phyloP scores from a whole-genome alignment of 139 green algal genomes.

The Tetratostichococcus sp. region DNA sequence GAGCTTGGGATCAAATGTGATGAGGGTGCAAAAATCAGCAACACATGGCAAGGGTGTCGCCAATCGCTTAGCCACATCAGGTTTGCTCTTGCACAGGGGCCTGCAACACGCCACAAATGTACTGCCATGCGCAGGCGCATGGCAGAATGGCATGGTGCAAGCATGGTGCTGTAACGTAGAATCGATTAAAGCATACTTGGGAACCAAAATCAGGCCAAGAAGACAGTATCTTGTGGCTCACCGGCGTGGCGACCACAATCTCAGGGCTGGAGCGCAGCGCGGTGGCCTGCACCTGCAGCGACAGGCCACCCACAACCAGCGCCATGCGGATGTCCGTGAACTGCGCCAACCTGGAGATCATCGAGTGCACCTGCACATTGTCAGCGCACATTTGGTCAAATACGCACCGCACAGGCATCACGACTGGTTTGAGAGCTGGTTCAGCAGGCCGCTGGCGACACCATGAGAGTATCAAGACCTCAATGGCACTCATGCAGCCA shows the following conservation, averaged over 20 bases:
- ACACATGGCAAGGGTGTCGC: not conserved
- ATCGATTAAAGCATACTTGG: too few relatives aligned
- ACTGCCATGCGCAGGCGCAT: not conserved
- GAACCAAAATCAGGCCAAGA: not conserved
- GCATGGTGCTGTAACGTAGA: too few relatives aligned
- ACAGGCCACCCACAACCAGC: slow-evolving; percentile 93
- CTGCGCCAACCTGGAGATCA: slow-evolving; percentile 89
- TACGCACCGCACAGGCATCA: too few relatives aligned
- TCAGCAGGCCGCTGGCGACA: not conserved
- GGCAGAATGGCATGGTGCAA: not conserved
- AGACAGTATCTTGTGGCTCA: too few relatives aligned
- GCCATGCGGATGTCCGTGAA: slow-evolving; percentile 85
- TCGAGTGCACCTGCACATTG: slow-evolving; percentile 78
- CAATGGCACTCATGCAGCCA: too few relatives aligned
- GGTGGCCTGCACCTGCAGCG: slow-evolving; percentile 74
- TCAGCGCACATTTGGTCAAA: too few relatives aligned
- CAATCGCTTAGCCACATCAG: not conserved
- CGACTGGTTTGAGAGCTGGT: too few relatives aligned
- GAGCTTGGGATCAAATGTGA: too few relatives aligned
- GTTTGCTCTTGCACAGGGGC: not conserved
- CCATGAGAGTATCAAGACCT: too few relatives aligned
- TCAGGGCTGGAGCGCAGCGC: slow-evolving; percentile 71
- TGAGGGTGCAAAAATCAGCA: not conserved
- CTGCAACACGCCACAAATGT: not conserved
- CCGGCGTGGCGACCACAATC: slow-evolving; percentile 92